Conservation (phyloP, 148 eudicot species). For the Spergularia bocconei region DNA sequence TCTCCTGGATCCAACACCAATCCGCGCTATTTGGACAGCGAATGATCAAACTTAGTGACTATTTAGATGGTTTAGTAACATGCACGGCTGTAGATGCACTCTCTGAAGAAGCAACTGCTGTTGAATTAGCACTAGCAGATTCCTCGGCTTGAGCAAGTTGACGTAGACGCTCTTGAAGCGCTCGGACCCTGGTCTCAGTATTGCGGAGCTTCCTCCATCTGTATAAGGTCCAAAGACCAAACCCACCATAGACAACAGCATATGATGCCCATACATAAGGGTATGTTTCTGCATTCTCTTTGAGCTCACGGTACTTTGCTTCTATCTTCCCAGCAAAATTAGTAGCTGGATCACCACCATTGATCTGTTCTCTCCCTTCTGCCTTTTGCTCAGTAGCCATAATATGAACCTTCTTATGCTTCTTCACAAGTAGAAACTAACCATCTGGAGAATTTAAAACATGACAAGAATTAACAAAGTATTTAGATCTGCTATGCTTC, state of each 20-base stretch:
- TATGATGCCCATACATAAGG: slow-evolving; percentile 92
- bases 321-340: slow-evolving; percentile 39
- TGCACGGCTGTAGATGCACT: slow-evolving; percentile 26
- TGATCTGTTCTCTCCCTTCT: slow-evolving; percentile 35
- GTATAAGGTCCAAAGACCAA: slow-evolving; percentile 76
- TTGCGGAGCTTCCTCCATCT: slow-evolving; percentile 71
- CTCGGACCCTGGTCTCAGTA: slow-evolving; percentile 76
- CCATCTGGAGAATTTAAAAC: not conserved
- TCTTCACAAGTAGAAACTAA: slow-evolving; percentile 5
- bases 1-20: not conserved
- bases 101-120: slow-evolving; percentile 29
- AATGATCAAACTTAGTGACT: not conserved
- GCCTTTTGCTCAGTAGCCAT: slow-evolving; percentile 42
- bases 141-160: slow-evolving; percentile 56
- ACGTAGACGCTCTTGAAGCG: slow-evolving; percentile 64
- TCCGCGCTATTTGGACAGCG: not conserved
- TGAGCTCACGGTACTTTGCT: slow-evolving; percentile 51
- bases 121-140: slow-evolving; percentile 26
- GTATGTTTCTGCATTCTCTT: slow-evolving; percentile 67
- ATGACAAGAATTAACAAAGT: not conserved
- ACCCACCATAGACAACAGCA: slow-evolving; percentile 68
- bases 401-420: not conserved
- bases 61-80: slow-evolving; percentile 33
- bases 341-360: slow-evolving; percentile 23
- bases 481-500: not conserved